Evolutionary conservation across 768 basidiomycete species (phyloP), one percentile per base, ranked within the genome.

Genomic region (Russula emetica): DNA sequence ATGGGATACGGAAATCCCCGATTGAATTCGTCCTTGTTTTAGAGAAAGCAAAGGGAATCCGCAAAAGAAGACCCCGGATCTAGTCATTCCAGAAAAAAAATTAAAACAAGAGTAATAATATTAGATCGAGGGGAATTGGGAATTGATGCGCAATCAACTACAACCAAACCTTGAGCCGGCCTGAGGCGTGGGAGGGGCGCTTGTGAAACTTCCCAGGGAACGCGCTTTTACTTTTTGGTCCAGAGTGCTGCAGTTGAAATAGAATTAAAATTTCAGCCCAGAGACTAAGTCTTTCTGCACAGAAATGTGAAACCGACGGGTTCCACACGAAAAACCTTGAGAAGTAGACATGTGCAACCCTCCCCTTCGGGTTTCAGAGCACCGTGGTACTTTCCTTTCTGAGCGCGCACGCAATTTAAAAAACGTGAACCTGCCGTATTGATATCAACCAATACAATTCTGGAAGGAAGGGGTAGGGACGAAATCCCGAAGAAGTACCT

Each of bases 181-280:
- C 3, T n/a, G 26, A 14, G 40, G 52, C 60, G 60, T 61, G 60
- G 52, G 52, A 61, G 52, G 44, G 16, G 34, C 60, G 53, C 60
- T 44, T 61, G 18, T 34, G 8, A 58, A 58, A 47, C 44, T 58
- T 58, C 56, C 56, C 56, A 58, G 56, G 56, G 30, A 58, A 58
- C 56, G 56, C 56, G 30, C 56, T 14, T 30, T 58, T 34, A 24
- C 44, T 47, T 32, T 24, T 55, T 38, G 14, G 38, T 55, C 20
- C 20, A 24, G 22, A 13, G 22, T 55, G 53, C 53, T 24, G 8
- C 14, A 36, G 16, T n/a, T 58, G 20, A 11, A 34, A n/a, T n/a
- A n/a, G n/a, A n/a, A n/a, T n/a, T n/a, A n/a, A n/a, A 47, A 11
- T 47, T 22, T 47, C n/a, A 16, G 30, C 14, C 8, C 30, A n/a